Evolutionary conservation across 352 stramenopile genomes (phyloP).

Genomic region (Thalassiosira mediterranea): DNA sequence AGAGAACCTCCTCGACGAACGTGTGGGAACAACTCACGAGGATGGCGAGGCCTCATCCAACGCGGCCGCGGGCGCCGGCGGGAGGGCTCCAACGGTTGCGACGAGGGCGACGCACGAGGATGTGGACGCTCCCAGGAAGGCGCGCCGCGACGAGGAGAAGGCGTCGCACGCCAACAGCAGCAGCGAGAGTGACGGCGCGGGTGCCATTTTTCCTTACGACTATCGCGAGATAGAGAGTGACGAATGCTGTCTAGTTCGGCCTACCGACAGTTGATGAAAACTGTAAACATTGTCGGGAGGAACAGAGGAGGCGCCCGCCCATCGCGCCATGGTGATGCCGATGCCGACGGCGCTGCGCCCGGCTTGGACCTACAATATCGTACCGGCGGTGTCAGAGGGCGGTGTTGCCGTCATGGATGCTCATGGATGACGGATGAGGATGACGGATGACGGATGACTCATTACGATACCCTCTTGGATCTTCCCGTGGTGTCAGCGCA

Average conservation of each 20-base stretch:
- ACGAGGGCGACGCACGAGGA: background rate
- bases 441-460: background rate
- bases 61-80: background rate
- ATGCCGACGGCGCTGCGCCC: no score
- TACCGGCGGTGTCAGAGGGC: no score
- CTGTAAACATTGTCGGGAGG: background rate
- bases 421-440: no score
- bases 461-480: background rate
- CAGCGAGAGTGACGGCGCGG: background rate
- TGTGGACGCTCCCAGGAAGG: background rate
- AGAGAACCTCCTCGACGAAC: background rate
- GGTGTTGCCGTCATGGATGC: no score
- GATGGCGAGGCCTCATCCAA: background rate
- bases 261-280: background rate
- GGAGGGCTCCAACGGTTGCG: background rate
- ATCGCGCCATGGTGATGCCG: background rate
- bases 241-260: background rate
- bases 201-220: background rate
- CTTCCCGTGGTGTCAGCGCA: background rate
- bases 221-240: background rate
- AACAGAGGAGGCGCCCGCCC: background rate
- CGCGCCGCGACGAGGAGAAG: background rate
- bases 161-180: constrained; percentile 1
- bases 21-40: background rate
- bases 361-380: no score